These are phyloP conservation scores for Rhododendron henanense DNA, from an alignment of 148 eudicot species.

Conservation along the genomic window DNA sequence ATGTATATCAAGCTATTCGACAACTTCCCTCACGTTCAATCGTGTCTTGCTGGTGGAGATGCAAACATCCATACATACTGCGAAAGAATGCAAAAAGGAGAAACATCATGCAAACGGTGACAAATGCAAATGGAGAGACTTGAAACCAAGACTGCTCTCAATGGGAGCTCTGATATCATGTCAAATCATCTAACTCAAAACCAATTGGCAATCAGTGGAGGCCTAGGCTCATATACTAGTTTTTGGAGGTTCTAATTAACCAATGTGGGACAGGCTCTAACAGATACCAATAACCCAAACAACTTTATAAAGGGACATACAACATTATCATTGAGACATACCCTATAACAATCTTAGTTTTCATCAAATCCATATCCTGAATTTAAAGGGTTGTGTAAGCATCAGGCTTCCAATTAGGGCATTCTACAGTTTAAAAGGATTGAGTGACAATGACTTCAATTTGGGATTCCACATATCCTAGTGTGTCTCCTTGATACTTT, in stretches of 20 bases:
- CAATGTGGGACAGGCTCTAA: background rate
- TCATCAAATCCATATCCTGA: background rate
- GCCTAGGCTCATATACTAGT: background rate
- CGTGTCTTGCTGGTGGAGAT: background rate
- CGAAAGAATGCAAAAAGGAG: background rate
- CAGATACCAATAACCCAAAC: background rate
- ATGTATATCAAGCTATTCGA: background rate
- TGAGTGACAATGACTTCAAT: background rate
- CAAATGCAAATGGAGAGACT: background rate
- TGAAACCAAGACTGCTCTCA: background rate
- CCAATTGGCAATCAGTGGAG: background rate
- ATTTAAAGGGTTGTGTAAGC: background rate
- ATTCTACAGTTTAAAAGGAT: background rate
- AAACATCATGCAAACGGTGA: background rate
- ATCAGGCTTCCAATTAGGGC: background rate
- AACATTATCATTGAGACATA: background rate
- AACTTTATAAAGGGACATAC: too few relatives aligned
- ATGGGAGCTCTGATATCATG: background rate
- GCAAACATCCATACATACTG: background rate
- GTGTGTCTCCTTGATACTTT: background rate
- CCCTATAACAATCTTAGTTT: background rate
- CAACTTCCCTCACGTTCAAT: background rate
- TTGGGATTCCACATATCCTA: background rate
- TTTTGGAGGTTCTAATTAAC: background rate
- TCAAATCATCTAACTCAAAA: background rate